Percentiles rank a stretch among this genome's conserved stretches.
phyloP scores from a whole-genome alignment of 805 yeast genomes.

The Saturnispora halmiae region DNA sequence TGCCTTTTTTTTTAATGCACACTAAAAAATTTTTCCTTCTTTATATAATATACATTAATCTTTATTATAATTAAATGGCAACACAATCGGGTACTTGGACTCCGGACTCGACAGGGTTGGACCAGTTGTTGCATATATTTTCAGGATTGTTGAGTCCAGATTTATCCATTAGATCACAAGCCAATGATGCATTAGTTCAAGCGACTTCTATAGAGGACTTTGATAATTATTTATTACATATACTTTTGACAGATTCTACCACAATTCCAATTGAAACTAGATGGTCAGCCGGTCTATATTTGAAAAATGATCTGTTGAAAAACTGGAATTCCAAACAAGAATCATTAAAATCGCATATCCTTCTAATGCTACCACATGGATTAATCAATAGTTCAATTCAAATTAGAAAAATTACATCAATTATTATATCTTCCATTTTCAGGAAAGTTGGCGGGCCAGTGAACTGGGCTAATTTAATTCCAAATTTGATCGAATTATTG shows the following conservation, averaged over 20 bases:
- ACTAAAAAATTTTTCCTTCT: too few relatives aligned
- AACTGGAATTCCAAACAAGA: slow-evolving; percentile 25
- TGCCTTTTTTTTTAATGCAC: neutral
- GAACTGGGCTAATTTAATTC: slow-evolving; percentile 69
- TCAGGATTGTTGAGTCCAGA: slow-evolving; percentile 62
- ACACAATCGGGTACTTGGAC: slow-evolving; percentile 3
- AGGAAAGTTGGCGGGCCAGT: slow-evolving; percentile 48
- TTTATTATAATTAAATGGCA: slow-evolving; percentile 1
- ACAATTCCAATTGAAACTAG: slow-evolving; percentile 47
- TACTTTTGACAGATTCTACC: slow-evolving; percentile 46
- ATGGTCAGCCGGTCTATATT: slow-evolving; percentile 80
- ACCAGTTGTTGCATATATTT: slow-evolving; percentile 58
- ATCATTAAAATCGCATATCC: slow-evolving; percentile 28
- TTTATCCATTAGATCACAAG: slow-evolving; percentile 45
- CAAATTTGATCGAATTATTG: slow-evolving; percentile 56
- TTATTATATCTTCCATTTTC: slow-evolving; percentile 76
- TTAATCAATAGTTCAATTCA: slow-evolving; percentile 46
- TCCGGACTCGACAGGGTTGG: slow-evolving; percentile 53
- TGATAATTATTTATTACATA: slow-evolving; percentile 66
- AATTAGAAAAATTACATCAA: slow-evolving; percentile 83
- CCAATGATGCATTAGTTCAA: slow-evolving; percentile 62
- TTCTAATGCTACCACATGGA: slow-evolving; percentile 35
- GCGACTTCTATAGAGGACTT: slow-evolving; percentile 70
- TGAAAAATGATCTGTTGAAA: slow-evolving; percentile 65
- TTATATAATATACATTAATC: neutral